Conservation (phyloP, 2,329 filamentous ascomycete genomes). For the Ophiostoma himal-ulmi region DNA sequence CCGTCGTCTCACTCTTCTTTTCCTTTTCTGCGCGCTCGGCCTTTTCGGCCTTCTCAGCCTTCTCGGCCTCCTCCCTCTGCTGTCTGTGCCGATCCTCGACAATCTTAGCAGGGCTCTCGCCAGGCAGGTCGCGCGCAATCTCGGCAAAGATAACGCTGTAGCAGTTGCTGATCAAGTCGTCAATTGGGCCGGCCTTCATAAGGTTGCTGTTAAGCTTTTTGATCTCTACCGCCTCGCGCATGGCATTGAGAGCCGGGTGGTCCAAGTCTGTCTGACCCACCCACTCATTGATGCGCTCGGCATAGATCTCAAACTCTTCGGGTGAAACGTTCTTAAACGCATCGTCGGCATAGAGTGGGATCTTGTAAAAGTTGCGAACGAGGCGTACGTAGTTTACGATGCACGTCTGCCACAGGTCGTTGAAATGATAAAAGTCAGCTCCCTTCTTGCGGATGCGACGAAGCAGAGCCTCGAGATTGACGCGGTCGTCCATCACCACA, state of each 20-base stretch:
- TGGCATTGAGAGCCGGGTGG: conserved; percentile 46
- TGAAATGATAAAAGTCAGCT: conserved; percentile 64
- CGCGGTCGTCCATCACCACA: conserved; percentile 66
- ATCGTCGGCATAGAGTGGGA: conserved; percentile 46
- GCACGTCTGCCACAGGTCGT: conserved; percentile 54
- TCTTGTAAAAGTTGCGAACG: conserved; percentile 44
- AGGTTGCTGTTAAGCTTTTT: conserved; percentile 76
- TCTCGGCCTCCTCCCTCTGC: conserved; percentile 30
- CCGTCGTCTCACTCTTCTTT: conserved; percentile 21
- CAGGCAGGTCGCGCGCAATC: conserved; percentile 55
- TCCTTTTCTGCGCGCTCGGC: conserved; percentile 25
- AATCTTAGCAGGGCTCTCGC: conserved; percentile 42
- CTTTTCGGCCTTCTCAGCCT: conserved; percentile 27
- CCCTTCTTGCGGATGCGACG: conserved; percentile 76
- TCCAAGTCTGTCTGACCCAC: conserved; percentile 37
- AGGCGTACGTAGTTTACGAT: conserved; percentile 50
- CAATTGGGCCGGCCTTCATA: conserved; percentile 79
- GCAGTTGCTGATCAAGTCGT: conserved; percentile 88
- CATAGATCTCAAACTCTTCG: conserved; percentile 54
- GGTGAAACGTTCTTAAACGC: conserved; percentile 48
- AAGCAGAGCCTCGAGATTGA: conserved; percentile 70
- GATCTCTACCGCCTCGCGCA: conserved; percentile 54
- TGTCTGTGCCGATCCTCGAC: conserved; percentile 40
- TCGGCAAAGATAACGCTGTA: conserved; percentile 73
- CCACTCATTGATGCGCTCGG: conserved; percentile 52